Evolutionary conservation across 1,284 basidiomycete species (phyloP).

Genomic region (Fomes fomentarius): DNA sequence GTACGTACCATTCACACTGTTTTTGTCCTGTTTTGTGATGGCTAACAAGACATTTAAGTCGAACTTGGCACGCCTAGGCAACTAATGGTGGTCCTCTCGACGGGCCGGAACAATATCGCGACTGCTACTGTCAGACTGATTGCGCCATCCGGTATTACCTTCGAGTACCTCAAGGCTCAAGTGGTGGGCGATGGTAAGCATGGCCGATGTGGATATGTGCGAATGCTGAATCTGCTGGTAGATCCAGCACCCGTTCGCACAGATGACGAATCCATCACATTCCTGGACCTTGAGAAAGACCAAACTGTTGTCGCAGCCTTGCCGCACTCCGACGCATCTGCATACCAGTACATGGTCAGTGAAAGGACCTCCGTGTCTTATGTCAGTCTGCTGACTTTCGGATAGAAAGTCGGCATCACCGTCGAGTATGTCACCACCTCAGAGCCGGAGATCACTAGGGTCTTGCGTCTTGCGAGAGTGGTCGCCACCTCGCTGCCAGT

Average conservation of each 20-base stretch:
- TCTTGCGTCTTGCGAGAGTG: constrained; percentile 51
- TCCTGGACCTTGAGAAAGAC: constrained; percentile 50
- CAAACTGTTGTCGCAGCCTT: constrained; percentile 52
- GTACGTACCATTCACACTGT: constrained; percentile 47
- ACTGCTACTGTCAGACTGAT: constrained; percentile 56
- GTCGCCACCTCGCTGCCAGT: constrained; percentile 74
- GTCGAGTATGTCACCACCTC: constrained; percentile 63
- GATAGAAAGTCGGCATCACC: constrained; percentile 68
- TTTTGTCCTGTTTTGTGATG: too few species aligned
- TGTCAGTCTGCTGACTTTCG: constrained; percentile 1
- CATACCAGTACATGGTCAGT: constrained; percentile 59
- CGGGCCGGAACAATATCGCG: constrained; percentile 67
- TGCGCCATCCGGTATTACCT: constrained; percentile 53
- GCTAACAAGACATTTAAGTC: constrained; percentile 46
- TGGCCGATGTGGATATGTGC: not conserved
- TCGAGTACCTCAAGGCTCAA: constrained; percentile 50
- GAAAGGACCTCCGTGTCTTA: too few species aligned
- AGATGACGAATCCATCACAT: constrained; percentile 46
- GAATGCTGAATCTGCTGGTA: constrained; percentile 8
- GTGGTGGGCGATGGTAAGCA: constrained; percentile 40
- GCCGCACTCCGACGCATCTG: constrained; percentile 65
- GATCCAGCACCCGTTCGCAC: constrained; percentile 34
- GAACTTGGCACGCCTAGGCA: constrained; percentile 63
- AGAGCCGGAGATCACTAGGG: constrained; percentile 56
- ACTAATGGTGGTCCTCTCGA: constrained; percentile 57